These are phyloP conservation scores for Arthrobotrys entomopaga DNA, from an alignment of 2,329 filamentous ascomycete genomes.

Conservation along the genomic window DNA sequence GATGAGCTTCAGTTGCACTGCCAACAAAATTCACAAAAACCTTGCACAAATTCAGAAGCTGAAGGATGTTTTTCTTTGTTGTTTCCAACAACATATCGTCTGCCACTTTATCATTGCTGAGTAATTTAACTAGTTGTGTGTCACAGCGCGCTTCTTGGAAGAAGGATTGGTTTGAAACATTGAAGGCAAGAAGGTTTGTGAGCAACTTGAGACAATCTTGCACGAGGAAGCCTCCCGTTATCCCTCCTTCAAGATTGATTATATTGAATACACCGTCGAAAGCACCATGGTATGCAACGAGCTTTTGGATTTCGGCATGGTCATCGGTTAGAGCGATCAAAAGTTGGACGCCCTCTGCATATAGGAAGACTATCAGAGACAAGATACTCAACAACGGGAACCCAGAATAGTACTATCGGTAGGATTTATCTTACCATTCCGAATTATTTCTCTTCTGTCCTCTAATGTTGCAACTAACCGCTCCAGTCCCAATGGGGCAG, in stretches of 20 bases:
- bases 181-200: constrained; percentile 86
- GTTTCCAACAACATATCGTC: constrained; percentile 67
- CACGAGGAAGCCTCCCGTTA: constrained; percentile 86
- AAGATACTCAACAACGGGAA: constrained; percentile 40
- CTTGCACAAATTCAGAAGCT: constrained; percentile 83
- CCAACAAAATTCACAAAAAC: constrained; percentile 87
- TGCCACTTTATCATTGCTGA: constrained; percentile 64
- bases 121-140: constrained; percentile 74
- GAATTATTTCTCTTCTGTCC: constrained; percentile 84
- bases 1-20: constrained; percentile 81
- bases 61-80: constrained; percentile 89
- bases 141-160: constrained; percentile 92
- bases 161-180: constrained; percentile 89
- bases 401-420: not conserved
- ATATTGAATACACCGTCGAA: constrained; percentile 87
- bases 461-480: constrained; percentile 85
- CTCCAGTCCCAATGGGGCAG: constrained; percentile 86
- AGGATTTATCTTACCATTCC: constrained; percentile 70
- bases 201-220: constrained; percentile 93
- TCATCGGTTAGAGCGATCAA: constrained; percentile 87
- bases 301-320: constrained; percentile 88
- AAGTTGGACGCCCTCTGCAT: constrained; percentile 78
- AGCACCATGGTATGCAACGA: constrained; percentile 93
- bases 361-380: constrained; percentile 54
- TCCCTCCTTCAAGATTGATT: constrained; percentile 81